Evolutionary conservation across 768 basidiomycete genomes (phyloP).

Genomic region (Auricularia auricula-judae): DNA sequence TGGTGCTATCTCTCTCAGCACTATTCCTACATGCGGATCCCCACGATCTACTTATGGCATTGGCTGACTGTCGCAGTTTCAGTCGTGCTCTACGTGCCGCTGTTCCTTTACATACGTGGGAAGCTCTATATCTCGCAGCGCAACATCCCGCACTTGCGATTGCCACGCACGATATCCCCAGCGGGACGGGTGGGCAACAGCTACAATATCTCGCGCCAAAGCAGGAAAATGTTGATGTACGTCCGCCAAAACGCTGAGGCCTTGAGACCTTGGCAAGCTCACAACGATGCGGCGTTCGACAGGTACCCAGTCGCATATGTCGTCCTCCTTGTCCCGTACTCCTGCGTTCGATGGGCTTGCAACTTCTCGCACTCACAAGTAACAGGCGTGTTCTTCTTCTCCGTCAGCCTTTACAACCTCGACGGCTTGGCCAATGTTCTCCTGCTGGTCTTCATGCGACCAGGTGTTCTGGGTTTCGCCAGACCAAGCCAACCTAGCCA

Average conservation of each 20-base stretch:
- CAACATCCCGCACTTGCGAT: too few relatives aligned
- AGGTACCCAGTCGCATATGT: too few relatives aligned
- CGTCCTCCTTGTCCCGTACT: too few relatives aligned
- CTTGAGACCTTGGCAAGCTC: too few relatives aligned
- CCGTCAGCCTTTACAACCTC: background rate
- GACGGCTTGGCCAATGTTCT: background rate
- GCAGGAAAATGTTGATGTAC: too few relatives aligned
- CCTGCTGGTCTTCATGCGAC: background rate
- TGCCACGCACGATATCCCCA: too few relatives aligned
- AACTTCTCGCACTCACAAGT: too few relatives aligned
- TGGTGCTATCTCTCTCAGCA: slow-evolving; percentile 32
- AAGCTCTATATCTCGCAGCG: slow-evolving; percentile 21
- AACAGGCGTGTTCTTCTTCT: background rate
- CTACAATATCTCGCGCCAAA: too few relatives aligned
- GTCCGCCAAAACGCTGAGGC: too few relatives aligned
- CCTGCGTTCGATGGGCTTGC: too few relatives aligned
- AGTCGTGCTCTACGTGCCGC: slow-evolving; percentile 22
- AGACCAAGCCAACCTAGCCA: background rate
- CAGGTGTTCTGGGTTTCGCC: background rate
- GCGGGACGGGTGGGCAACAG: too few relatives aligned
- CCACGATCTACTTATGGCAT: slow-evolving; percentile 35
- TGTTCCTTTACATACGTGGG: slow-evolving; percentile 27
- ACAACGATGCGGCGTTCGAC: too few relatives aligned
- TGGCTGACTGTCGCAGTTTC: slow-evolving; percentile 30
- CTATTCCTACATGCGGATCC: slow-evolving; percentile 21